These are phyloP conservation scores for Colletotrichum plurivorum DNA, from an alignment of 2,329 filamentous ascomycete species.

Conservation along the genomic window DNA sequence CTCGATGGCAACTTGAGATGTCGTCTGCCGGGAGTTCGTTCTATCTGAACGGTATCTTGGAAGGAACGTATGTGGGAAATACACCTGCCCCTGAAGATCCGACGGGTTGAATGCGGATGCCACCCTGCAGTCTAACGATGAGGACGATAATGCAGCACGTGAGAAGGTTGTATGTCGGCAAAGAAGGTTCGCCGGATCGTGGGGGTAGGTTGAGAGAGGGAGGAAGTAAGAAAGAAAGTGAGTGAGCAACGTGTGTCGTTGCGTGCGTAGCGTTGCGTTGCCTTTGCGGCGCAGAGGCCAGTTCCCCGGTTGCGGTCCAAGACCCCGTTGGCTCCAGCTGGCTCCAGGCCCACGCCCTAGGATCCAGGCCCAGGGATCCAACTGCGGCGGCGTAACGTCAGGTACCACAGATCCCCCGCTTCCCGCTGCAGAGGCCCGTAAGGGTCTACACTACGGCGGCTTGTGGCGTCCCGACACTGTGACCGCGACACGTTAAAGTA, in stretches of 20 bases:
- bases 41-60: conserved; percentile 8
- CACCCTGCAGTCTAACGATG: conserved; percentile 14
- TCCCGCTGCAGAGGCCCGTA: conserved; percentile 23
- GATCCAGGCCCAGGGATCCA: conserved; percentile 1
- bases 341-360: not conserved
- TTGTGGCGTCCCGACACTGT: conserved; percentile 27
- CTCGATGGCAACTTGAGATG: conserved; percentile 36
- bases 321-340: conserved; percentile 1
- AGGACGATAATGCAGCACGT: not conserved
- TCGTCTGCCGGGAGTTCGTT: conserved; percentile 21
- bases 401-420: conserved; percentile 18
- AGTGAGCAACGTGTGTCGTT: conserved; percentile 36
- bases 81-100: conserved; percentile 15
- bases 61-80: no score
- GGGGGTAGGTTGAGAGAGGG: conserved; percentile 9
- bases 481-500: not conserved
- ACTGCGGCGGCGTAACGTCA: conserved; percentile 15
- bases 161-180: not conserved
- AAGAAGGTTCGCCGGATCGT: conserved; percentile 12
- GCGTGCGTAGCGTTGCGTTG: conserved; percentile 37
- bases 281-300: conserved; percentile 35
- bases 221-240: not conserved
- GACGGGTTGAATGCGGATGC: conserved; percentile 16
- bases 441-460: not conserved
- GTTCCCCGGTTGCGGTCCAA: conserved; percentile 8